Base-by-base conservation (phyloP, 345 rosid genomes). In the Syzygium jambos region DNA sequence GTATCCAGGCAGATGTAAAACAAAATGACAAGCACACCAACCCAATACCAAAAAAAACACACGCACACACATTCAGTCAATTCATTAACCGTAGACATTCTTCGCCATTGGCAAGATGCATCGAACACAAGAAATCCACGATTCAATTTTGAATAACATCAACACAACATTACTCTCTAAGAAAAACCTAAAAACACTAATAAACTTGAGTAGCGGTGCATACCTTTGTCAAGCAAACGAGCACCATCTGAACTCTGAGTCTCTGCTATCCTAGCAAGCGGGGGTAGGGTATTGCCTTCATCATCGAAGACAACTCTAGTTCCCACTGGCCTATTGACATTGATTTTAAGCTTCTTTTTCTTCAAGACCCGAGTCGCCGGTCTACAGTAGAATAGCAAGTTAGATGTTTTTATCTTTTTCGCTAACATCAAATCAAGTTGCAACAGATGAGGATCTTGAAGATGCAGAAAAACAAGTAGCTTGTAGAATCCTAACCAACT, bases 321-420 rank as follows among this genome's bases (percentile, higher is more conserved):
- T 86, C 99, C 99, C 38, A 87, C 89, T 52, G 98, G 99, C 87
- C 98, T 95, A 89, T 98, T 93, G 43, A 90, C 91, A 86, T 94
- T 96, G 89, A 97, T 97, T 94, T 95, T 97, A 89, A 96, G 92
- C 92, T 95, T 96, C 91, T 95, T 97, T 91, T 95, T 96, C 93
- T 96, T 97, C 89, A 88, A 88, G 86, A 96, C 88, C 27, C 96
- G 94, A 59, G 96, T 95, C 51, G 92, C 93, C 49, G 91, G 94
- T 91, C 99, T 97, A 86, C 78, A 92, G 27, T 85, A 22, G 85
- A 84, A 78, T 57, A 22, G 22, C 56, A 53, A 77, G 61, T 23
- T 4, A 85, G n/a, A 57, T 83, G 43, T 34, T 11, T 11, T 34
- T 68, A 2, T 4, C 2, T 0, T 17, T 68, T 34, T 68, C 19